Base-by-base conservation (phyloP, 1,284 basidiomycete species). In the Sporisorium scitamineum region DNA sequence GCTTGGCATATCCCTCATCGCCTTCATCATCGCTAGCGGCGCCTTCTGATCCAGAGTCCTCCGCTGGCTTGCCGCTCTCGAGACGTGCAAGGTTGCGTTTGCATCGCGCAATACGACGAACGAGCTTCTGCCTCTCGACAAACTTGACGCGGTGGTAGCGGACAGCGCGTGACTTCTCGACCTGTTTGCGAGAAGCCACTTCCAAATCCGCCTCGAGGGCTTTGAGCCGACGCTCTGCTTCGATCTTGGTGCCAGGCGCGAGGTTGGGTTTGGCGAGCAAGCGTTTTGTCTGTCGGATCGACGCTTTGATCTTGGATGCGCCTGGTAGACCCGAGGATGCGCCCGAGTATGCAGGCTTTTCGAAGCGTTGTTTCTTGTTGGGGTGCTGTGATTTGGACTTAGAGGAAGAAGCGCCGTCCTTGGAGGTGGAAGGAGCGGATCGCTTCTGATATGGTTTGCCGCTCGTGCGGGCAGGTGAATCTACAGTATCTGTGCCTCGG, bases 71-170 rank as follows among this genome's bases (percentile, higher is more conserved):
- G 11, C 55, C 61, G 37, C 42, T 51, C 0, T 62, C 53, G 18
- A 70, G 31, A 5, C 39, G 34, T 2, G 37, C 61, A 22, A 71
- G 54, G 32, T 58, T 61, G 16, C 69, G 61, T 50, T 66, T 73
- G 37, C 61, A 66, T 27, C 65, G 55, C 10, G 56, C 58, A 50
- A 77, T 69, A 3, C 61, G 64, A 8, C 71, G 61, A 5, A 68
- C 65, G 6, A 74, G 72, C 20, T 75, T 75, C 26, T 75, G 76
- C 13, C 71, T 41, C 50, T 71, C 76, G 37, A 80, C 76, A 44
- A 80, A 80, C 42, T 76, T 79, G 55, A 80, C 54, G 18, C 70
- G 61, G 50, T 80, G 79, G 47, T 80, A 80, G 3, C 71, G 55
- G 1, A 47, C 47, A 5, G 78, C 66, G 9, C 67, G 64, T 7